Evolutionary conservation across 805 yeast species (phyloP), one percentile per base, ranked within the genome.

Genomic region (Wickerhamiella allomyrinae): DNA sequence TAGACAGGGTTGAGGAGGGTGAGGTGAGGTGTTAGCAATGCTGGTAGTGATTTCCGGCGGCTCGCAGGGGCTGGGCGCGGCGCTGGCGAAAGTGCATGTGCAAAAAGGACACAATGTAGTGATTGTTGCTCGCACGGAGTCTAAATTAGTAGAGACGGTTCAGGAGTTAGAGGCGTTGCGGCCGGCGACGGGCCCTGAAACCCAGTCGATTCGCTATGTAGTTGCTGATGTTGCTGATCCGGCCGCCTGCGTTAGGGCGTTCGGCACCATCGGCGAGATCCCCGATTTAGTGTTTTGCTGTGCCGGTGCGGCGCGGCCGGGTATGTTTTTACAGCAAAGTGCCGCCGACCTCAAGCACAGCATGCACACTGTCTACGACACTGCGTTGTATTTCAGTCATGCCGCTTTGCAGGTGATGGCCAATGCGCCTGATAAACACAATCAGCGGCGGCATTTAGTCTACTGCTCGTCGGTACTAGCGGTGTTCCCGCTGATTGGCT

Each of bases 11-110:
- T n/a, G n/a, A n/a, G n/a, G n/a, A n/a, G n/a, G n/a, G n/a, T n/a
- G n/a, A n/a, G n/a, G 27, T 10, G 27, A 24, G 29, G 9, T 14
- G 46, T 44, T 17, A 3, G 64, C 72, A 9, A 63, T 68, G 40
- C 57, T 72, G 1, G 86, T 79, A 2, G 69, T 89, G 14, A 69
- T 89, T n/a, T 74, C 94, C 0, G 98, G 98, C 3, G 97, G 85
- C 0, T 85, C 95, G 0, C 98, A 89, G 55, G 98, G 98, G 0
- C 65, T 89, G 1, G 98, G 98, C 0, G 76, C 76, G 3, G 82
- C 79, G 29, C 59, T 89, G 43, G 94, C 94, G 0, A 63, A 65
- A 34, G 67, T 71, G 42, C 63, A 78, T 37, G 73, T 69, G 43
- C 46, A 66, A 2, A 51, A 56, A 15, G 77, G 79, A 3, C 80